These are phyloP conservation scores for Eimeria sp. DNA, from an alignment of 169 alveolate genomes.

Conservation along the genomic window DNA sequence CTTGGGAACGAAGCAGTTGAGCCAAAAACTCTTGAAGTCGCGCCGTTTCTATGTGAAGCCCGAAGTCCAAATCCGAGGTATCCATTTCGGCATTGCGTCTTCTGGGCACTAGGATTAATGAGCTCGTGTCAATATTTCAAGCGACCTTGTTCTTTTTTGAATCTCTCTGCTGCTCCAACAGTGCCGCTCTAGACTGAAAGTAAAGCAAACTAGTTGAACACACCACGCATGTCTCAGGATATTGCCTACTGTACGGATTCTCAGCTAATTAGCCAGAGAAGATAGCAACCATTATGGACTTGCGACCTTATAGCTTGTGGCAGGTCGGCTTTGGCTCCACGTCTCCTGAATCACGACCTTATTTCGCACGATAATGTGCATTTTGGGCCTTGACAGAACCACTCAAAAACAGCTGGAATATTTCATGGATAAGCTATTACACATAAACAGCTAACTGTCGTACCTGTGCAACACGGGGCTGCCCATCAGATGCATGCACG, in stretches of 20 bases:
- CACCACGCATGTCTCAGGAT: not conserved
- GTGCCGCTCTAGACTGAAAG: not conserved
- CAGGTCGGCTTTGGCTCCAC: not conserved
- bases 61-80: conserved; percentile 18
- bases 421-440: not conserved
- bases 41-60: conserved; percentile 55
- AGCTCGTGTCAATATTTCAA: not conserved
- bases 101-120: not conserved
- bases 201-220: not conserved
- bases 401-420: not conserved
- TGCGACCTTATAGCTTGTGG: not conserved
- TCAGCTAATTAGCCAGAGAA: not conserved
- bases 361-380: not conserved
- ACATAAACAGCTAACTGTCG: not conserved
- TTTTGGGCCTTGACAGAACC: not conserved
- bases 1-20: conserved; percentile 40
- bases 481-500: conserved; percentile 69
- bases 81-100: conserved; percentile 34
- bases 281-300: not conserved
- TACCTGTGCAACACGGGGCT: not conserved
- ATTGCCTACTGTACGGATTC: not conserved
- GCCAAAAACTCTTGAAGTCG: conserved; percentile 53
- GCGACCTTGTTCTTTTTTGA: not conserved
- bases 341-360: not conserved
- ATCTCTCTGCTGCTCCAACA: not conserved